phyloP scores from a whole-genome alignment of 257 asterid species.

The Nyctanthes arbortristis region DNA sequence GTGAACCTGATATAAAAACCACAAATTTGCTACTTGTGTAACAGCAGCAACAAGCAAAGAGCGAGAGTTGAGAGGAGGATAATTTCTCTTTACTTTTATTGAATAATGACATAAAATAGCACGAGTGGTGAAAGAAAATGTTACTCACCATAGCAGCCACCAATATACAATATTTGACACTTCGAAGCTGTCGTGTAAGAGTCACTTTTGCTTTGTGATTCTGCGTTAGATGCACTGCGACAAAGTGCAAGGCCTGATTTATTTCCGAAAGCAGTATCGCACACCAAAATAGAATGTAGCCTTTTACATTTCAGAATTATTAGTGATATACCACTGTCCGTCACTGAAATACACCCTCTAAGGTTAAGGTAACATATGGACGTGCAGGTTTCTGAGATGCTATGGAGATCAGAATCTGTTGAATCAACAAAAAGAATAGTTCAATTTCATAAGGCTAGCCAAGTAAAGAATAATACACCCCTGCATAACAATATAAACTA shows the following conservation, averaged over 20 bases:
- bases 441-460: conserved; percentile 5
- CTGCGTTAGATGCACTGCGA: conserved; percentile 33
- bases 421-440: conserved; percentile 20
- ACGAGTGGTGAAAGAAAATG: conserved; percentile 9
- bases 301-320: conserved; percentile 57
- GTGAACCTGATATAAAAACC: conserved; percentile 2
- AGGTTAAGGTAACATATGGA: conserved; percentile 63
- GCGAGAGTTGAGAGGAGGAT: neutral
- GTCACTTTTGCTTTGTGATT: conserved; percentile 28
- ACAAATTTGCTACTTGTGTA: neutral
- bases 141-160: conserved; percentile 73
- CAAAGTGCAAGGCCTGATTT: conserved; percentile 67
- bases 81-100: neutral
- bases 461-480: conserved; percentile 16
- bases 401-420: conserved; percentile 65
- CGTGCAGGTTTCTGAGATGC: conserved; percentile 56
- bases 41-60: too few relatives aligned
- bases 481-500: neutral
- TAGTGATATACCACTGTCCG: conserved; percentile 71
- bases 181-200: conserved; percentile 38
- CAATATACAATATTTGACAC: conserved; percentile 64
- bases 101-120: conserved; percentile 16
- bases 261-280: conserved; percentile 77
- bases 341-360: conserved; percentile 68
- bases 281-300: conserved; percentile 60